phyloP scores from a whole-genome alignment of 2,329 filamentous ascomycete species.

The Truncatella angustata region DNA sequence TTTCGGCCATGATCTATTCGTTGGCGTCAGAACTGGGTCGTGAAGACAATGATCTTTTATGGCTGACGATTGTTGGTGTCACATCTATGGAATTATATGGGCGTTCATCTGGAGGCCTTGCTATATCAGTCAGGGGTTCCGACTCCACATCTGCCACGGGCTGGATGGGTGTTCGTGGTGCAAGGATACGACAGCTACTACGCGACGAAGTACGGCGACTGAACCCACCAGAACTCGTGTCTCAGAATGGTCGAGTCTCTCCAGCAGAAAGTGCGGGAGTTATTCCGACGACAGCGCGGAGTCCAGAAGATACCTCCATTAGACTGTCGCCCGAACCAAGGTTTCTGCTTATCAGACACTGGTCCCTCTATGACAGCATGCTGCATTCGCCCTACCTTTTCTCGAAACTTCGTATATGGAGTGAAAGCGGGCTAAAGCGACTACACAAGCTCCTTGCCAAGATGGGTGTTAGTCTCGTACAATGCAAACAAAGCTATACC shows the following conservation, averaged over 20 bases:
- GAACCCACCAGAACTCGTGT: slow-evolving; percentile 70
- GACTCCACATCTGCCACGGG: slow-evolving; percentile 61
- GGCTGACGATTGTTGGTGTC: slow-evolving; percentile 92
- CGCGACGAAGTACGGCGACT: slow-evolving; percentile 91
- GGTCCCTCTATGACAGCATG: slow-evolving; percentile 98
- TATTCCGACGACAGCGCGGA: slow-evolving; percentile 84
- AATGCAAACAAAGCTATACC: slow-evolving; percentile 93
- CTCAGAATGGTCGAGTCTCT: slow-evolving; percentile 57
- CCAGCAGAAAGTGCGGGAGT: slow-evolving; percentile 69
- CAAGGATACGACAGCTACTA: slow-evolving; percentile 79
- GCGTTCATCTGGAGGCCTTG: slow-evolving; percentile 76
- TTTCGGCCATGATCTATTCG: slow-evolving; percentile 92
- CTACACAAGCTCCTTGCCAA: slow-evolving; percentile 94
- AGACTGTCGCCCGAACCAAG: slow-evolving; percentile 89
- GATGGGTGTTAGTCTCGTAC: slow-evolving; percentile 92
- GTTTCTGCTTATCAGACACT: slow-evolving; percentile 89
- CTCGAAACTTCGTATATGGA: slow-evolving; percentile 91
- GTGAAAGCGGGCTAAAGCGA: slow-evolving; percentile 80
- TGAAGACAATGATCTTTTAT: slow-evolving; percentile 94
- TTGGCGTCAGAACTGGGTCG: slow-evolving; percentile 91
- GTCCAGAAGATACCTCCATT: slow-evolving; percentile 88
- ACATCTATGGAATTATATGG: slow-evolving; percentile 93
- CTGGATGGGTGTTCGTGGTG: slow-evolving; percentile 80
- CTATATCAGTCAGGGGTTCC: slow-evolving; percentile 54
- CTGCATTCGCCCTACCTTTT: slow-evolving; percentile 94